Base-by-base conservation (phyloP, 306 rosid species). In the Mimosa bimucronata region DNA sequence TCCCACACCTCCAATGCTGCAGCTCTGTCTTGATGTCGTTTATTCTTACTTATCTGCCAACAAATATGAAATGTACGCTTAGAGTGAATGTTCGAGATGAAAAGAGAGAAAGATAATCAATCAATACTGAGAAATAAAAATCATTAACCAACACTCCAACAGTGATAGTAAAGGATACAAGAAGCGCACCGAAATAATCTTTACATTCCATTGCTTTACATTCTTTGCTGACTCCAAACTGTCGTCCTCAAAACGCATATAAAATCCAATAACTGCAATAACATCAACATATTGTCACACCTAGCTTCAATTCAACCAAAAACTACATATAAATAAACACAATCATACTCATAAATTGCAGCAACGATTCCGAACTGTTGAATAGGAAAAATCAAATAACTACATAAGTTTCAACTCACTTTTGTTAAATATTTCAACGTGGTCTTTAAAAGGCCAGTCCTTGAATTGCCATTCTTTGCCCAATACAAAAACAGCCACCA, bases 1-100 rank as follows among this genome's bases (percentile, higher is more conserved):
- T 96, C 99, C 99, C 99, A 96, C 83, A 96, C 99, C 85, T 96
- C 99, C 86, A 96, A 78, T 7, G 99, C 99, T 0, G 98, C 99
- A 79, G 99, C 98, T 82, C 98, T 86, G 80, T 96, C 99, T 81
- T 96, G 99, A 80, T 93, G 99, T 52, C 99, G 88, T 82, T 96
- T 96, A 83, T 96, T 96, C 90, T 93, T 96, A 87, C 99, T 96
- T 73, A 96, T 93, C 99, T 96, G 93, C 70, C 65, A 67, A 25
- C 77, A 70, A 46, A 74, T 73, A 74, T 50, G 30, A 73, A 77
- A 76, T 23, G 26, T 15, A 14, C 19, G 9, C 31, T 71, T 18
- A 83, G 72, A 57, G 19, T 26, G 44, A 70, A 13, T 28, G 55
- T 60, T 6, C 57, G 68, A 60, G 37, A 58, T 21, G 66, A 37